Percentiles rank a stretch among this genome's conserved stretches.
phyloP scores from a whole-genome alignment of 1,284 basidiomycete species.

The Chalciporus sp. region DNA sequence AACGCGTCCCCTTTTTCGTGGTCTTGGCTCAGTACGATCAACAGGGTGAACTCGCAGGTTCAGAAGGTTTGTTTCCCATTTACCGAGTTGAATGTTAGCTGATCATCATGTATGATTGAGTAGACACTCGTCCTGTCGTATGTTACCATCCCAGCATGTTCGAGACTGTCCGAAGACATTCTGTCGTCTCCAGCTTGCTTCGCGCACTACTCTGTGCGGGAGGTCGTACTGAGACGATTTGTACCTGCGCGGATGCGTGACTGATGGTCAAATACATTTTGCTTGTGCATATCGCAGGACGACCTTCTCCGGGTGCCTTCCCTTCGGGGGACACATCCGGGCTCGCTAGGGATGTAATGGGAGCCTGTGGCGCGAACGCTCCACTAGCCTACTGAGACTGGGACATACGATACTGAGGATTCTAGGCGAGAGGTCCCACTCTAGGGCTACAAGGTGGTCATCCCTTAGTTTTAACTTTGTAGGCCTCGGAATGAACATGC shows the following conservation, averaged over 20 bases:
- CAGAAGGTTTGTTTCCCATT: constrained; percentile 76
- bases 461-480: too few relatives aligned
- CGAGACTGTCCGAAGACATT: constrained; percentile 51
- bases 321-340: constrained; percentile 6
- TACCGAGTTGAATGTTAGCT: not conserved
- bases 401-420: too few relatives aligned
- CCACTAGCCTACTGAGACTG: not conserved
- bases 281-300: constrained; percentile 12
- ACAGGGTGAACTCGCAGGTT: constrained; percentile 95
- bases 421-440: too few relatives aligned
- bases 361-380: too few relatives aligned
- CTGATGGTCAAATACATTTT: constrained; percentile 34
- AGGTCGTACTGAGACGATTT: constrained; percentile 86
- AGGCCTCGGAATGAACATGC: too few relatives aligned
- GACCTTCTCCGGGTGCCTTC: not conserved
- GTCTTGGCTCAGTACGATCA: constrained; percentile 97
- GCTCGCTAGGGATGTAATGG: not conserved
- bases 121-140: constrained; percentile 90
- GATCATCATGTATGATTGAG: not conserved
- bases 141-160: constrained; percentile 82
- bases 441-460: too few relatives aligned
- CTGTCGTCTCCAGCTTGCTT: constrained; percentile 74
- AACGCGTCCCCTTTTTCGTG: constrained; percentile 80
- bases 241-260: constrained; percentile 93
- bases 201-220: constrained; percentile 75